Conservation (phyloP, 1,284 basidiomycete genomes). For the Heimioporus retisporus region DNA sequence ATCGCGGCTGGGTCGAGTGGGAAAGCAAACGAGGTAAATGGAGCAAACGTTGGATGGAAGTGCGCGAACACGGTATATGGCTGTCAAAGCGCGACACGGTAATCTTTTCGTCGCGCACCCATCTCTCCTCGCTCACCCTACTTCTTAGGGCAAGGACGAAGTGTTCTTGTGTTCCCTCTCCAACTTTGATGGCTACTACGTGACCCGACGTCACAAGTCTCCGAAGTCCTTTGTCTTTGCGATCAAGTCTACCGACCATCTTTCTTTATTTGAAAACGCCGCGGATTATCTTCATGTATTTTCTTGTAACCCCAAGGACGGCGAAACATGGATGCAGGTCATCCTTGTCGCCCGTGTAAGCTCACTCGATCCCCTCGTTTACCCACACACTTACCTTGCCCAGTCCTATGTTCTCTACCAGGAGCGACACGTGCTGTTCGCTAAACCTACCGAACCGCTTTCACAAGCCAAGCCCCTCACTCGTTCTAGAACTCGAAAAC, state of each 20-base stretch:
- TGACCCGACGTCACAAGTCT: conserved; percentile 77
- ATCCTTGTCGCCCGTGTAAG: conserved; percentile 82
- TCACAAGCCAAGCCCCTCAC: conserved; percentile 41
- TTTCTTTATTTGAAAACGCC: conserved; percentile 86
- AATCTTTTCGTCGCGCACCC: conserved; percentile 32
- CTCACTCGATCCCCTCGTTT: conserved; percentile 20
- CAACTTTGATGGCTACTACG: conserved; percentile 86
- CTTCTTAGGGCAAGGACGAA: conserved; percentile 82
- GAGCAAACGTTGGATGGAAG: conserved; percentile 89
- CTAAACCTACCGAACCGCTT: conserved; percentile 49
- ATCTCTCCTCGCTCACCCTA: conserved; percentile 23
- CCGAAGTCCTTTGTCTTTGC: conserved; percentile 87
- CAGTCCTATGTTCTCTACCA: conserved; percentile 86
- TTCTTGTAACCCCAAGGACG: conserved; percentile 77
- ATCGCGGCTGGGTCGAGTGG: conserved; percentile 84
- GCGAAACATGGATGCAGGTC: conserved; percentile 75
- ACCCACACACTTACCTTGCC: conserved; percentile 20
- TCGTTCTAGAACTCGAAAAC: conserved; percentile 44
- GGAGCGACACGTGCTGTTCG: conserved; percentile 76
- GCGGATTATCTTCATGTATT: conserved; percentile 89
- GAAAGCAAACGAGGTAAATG: conserved; percentile 93
- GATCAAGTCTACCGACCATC: conserved; percentile 88
- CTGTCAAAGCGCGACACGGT: conserved; percentile 90
- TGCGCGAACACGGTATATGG: conserved; percentile 87
- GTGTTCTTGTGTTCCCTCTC: conserved; percentile 82